Evolutionary conservation across 495 filamentous ascomycete species (phyloP).

Genomic region (Venustampulla echinocandica): DNA sequence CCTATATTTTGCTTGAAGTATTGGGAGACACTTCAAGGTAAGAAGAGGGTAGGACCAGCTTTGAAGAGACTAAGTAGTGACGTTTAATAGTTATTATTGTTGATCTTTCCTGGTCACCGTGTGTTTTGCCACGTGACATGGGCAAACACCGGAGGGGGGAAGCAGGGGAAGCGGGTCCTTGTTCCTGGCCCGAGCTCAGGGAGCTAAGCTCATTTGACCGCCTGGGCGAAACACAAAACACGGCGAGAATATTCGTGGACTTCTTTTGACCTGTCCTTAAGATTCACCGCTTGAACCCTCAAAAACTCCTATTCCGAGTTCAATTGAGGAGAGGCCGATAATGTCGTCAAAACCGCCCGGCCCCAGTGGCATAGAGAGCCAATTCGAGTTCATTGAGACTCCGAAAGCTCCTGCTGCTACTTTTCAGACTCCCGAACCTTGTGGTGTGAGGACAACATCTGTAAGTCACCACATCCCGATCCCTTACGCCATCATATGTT

Average conservation of each 20-base stretch:
- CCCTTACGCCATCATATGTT: constrained; percentile 1
- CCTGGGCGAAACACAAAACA: background rate
- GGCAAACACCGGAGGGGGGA: background rate
- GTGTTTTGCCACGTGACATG: no score
- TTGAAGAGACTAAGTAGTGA: no score
- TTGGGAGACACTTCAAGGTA: no score
- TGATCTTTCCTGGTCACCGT: no score
- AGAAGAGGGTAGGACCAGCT: no score
- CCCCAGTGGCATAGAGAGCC: constrained; percentile 32
- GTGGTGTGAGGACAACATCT: constrained; percentile 64
- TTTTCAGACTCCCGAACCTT: constrained; percentile 52
- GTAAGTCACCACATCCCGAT: constrained; percentile 37
- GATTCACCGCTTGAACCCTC: no score
- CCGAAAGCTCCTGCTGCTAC: constrained; percentile 52
- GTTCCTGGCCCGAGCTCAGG: background rate
- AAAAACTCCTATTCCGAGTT: constrained; percentile 1
- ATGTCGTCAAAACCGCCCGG: constrained; percentile 25
- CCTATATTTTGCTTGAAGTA: background rate
- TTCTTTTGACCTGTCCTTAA: no score
- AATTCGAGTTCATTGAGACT: constrained; percentile 73
- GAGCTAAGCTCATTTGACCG: background rate
- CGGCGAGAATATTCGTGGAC: background rate
- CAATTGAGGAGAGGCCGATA: constrained; percentile 12
- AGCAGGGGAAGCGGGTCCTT: constrained; percentile 1
- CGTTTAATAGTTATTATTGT: no score